Conservation (phyloP, 2,329 filamentous ascomycete genomes). For the Cytospora chrysosperma region DNA sequence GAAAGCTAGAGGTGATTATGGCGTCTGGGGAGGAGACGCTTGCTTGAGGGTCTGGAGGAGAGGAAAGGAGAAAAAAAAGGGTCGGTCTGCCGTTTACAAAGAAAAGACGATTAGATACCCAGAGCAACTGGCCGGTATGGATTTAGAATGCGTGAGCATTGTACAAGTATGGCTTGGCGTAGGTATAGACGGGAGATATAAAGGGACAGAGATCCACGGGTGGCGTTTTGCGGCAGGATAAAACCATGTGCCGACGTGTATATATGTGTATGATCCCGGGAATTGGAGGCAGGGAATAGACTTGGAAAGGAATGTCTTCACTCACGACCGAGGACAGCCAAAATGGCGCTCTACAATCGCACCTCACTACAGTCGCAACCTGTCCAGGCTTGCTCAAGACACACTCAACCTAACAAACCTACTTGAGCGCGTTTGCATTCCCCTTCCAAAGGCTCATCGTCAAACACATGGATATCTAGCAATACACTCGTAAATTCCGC, state of each 20-base stretch:
- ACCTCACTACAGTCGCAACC: not conserved
- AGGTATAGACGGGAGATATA: slow-evolving; percentile 16
- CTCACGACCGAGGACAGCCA: not conserved
- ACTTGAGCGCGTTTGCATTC: not conserved
- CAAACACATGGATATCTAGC: slow-evolving; percentile 20
- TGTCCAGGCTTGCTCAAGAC: not conserved
- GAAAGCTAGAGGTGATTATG: slow-evolving; percentile 63
- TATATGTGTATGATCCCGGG: slow-evolving; percentile 1
- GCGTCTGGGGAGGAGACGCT: slow-evolving; percentile 28
- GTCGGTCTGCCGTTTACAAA: slow-evolving; percentile 7
- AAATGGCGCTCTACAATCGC: not conserved
- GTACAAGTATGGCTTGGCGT: slow-evolving; percentile 22
- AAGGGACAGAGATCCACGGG: slow-evolving; percentile 8
- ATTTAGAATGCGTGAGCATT: slow-evolving; percentile 7
- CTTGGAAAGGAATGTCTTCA: not conserved
- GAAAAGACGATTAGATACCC: slow-evolving; percentile 21
- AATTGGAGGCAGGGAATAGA: slow-evolving; percentile 1
- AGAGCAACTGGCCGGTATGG: slow-evolving; percentile 10
- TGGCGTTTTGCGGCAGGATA: slow-evolving; percentile 22
- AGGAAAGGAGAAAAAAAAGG: too few relatives aligned
- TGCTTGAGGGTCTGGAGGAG: not conserved
- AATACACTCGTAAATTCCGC: slow-evolving; percentile 12
- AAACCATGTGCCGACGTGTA: slow-evolving; percentile 7
- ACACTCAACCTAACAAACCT: not conserved
- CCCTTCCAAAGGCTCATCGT: slow-evolving; percentile 9